Base-by-base conservation (phyloP, 2,329 filamentous ascomycete genomes). In the Pseudogymnoascus sp. region DNA sequence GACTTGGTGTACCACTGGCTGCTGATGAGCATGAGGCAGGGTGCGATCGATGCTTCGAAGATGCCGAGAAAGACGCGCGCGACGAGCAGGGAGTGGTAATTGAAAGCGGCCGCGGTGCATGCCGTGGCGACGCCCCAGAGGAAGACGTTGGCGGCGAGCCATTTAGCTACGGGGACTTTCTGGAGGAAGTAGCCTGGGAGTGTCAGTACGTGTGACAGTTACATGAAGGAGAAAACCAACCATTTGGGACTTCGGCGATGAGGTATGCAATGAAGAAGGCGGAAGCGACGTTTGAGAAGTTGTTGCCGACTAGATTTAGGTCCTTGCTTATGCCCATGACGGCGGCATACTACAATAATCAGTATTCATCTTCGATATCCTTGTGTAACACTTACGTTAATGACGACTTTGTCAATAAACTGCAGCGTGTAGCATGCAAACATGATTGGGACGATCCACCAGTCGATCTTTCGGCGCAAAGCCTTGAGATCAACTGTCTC, bases 261-360 rank as follows among this genome's bases (percentile, higher is more conserved):
- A 84, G 73, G 61, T 84, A 81, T 3, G 82, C 84, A 43, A 88
- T 83, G 67, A 85, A 88, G 67, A 88, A 82, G 29, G 82, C 80
- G 0, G 83, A 86, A 2, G 83, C 83, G 16, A 84, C 72, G 72
- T 84, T 84, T 58, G 81, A 82, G 70, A 87, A 88, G 59, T 88
- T 78, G 64, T 87, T 86, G 16, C 81, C 81, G 11, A 73, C 70
- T 58, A 88, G 77, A 0, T 79, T 74, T 6, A 85, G 76, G 63
- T 86, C 83, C 60, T 78, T 72, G 21, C 72, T 75, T 6, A 89
- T 70, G 2, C 84, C 84, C 85, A 88, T 89, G 60, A 89, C 83
- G 64, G 81, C 82, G 16, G 83, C 84, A 69, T 88, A 88, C 80
- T 86, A 70, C 45, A 61, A 52, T 33, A 55, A 31, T 41, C 29